A percentile compares a stretch with the other conserved stretches of the same genome.
These are phyloP conservation scores for Blastobotrys muscicola DNA, from an alignment of 805 yeast genomes.

Conservation along the genomic window DNA sequence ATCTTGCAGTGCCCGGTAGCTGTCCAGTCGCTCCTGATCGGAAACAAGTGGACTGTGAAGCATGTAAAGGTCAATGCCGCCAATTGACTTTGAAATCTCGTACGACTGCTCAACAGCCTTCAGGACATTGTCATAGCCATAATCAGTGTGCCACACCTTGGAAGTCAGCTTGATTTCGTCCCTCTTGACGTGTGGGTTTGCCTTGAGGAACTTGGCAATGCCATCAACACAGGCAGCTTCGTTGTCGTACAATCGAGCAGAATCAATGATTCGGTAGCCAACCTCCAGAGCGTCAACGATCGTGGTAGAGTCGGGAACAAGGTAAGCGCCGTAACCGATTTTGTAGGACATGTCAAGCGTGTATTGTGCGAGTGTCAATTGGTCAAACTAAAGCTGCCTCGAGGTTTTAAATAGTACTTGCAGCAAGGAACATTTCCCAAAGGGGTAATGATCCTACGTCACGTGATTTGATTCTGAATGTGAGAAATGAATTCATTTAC, in stretches of 20 bases:
- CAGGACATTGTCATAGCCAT: slow-evolving; percentile 30
- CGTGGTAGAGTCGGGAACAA: slow-evolving; percentile 41
- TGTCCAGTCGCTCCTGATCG: slow-evolving; percentile 31
- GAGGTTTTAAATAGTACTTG: too few relatives aligned
- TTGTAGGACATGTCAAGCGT: slow-evolving; percentile 2
- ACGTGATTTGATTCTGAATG: slow-evolving; percentile 24
- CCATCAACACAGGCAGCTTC: slow-evolving; percentile 54
- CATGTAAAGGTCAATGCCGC: slow-evolving; percentile 58
- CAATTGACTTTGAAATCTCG: slow-evolving; percentile 37
- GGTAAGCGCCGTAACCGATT: slow-evolving; percentile 34
- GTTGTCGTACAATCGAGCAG: slow-evolving; percentile 57
- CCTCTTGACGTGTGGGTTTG: slow-evolving; percentile 47
- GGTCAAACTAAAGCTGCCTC: too few relatives aligned
- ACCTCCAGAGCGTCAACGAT: slow-evolving; percentile 44
- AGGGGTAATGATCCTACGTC: too few relatives aligned
- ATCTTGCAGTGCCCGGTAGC: slow-evolving; percentile 48
- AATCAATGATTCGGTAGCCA: slow-evolving; percentile 69
- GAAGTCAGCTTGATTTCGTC: slow-evolving; percentile 46
- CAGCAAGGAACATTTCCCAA: too few relatives aligned
- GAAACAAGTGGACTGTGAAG: slow-evolving; percentile 44
- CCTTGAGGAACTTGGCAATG: slow-evolving; percentile 41
- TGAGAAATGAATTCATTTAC: too few relatives aligned
- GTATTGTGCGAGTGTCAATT: slow-evolving; percentile 32
- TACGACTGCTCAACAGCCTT: slow-evolving; percentile 49
- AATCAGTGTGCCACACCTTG: slow-evolving; percentile 59